Evolutionary conservation across 2,329 filamentous ascomycete species (phyloP).

Genomic region (Periconia sp.): DNA sequence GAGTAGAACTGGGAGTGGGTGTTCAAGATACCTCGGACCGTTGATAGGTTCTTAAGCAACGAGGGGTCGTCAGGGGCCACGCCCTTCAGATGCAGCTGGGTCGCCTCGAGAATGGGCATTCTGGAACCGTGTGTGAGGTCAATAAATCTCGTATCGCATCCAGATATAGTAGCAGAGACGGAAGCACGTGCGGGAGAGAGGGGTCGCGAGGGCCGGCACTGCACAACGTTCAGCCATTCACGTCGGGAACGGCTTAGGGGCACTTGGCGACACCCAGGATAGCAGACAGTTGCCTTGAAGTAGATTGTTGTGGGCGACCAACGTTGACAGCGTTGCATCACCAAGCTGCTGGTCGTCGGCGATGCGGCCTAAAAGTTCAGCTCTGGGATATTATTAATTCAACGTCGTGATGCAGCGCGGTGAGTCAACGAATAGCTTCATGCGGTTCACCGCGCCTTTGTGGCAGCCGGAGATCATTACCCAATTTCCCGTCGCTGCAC

Average conservation of each 20-base stretch:
- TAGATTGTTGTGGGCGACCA: slow-evolving; percentile 15
- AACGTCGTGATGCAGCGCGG: slow-evolving; percentile 2
- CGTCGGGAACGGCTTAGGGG: slow-evolving; percentile 14
- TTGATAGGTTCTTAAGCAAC: slow-evolving; percentile 36
- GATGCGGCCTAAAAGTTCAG: slow-evolving; percentile 20
- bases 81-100: slow-evolving; percentile 33
- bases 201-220: slow-evolving; percentile 19
- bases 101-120: slow-evolving; percentile 38
- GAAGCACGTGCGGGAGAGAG: slow-evolving; percentile 25
- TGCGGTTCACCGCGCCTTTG: slow-evolving; percentile 17
- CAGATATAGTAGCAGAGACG: slow-evolving; percentile 32
- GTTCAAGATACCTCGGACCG: slow-evolving; percentile 30
- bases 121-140: slow-evolving; percentile 16
- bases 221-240: slow-evolving; percentile 17
- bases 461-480: slow-evolving; percentile 21
- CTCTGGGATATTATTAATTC: slow-evolving; percentile 27
- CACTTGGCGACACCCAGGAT: slow-evolving; percentile 18
- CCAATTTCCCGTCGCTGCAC: slow-evolving; percentile 19
- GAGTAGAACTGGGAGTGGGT: slow-evolving; percentile 37
- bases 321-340: slow-evolving; percentile 16
- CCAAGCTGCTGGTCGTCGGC: slow-evolving; percentile 5
- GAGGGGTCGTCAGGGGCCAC: slow-evolving; percentile 22
- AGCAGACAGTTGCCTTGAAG: slow-evolving; percentile 10
- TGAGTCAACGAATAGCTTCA: slow-evolving; percentile 22
- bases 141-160: slow-evolving; percentile 24